Percentiles rank a stretch among this genome's conserved stretches.
phyloP scores from a whole-genome alignment of 2,329 filamentous ascomycete genomes.

The Atkinsonella texensis region DNA sequence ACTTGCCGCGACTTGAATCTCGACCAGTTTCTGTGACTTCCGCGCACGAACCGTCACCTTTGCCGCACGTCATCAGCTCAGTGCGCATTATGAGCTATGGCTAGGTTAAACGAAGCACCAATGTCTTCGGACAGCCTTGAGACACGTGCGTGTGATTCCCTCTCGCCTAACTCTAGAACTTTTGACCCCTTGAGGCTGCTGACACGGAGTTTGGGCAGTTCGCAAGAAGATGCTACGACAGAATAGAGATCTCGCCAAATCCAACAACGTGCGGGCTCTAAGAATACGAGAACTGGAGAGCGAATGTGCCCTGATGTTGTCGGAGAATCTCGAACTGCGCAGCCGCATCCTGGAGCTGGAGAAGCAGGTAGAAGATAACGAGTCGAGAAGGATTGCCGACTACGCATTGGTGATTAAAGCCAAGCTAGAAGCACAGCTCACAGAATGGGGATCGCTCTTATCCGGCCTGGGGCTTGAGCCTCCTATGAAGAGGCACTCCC shows the following conservation, averaged over 20 bases:
- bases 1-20: neutral
- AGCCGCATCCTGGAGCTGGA: constrained; percentile 59
- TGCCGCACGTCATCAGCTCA: constrained; percentile 7
- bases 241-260: constrained; percentile 71
- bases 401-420: constrained; percentile 58
- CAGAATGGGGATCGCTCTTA: constrained; percentile 57
- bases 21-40: neutral
- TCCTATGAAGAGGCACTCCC: constrained; percentile 35
- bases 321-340: constrained; percentile 67
- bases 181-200: neutral
- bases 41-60: neutral
- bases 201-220: constrained; percentile 35
- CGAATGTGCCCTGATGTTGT: constrained; percentile 60
- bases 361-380: constrained; percentile 51
- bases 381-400: constrained; percentile 46
- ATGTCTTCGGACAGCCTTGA: constrained; percentile 59
- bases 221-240: constrained; percentile 70
- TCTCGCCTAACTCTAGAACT: neutral
- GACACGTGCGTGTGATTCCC: constrained; percentile 42
- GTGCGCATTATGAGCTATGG: constrained; percentile 45
- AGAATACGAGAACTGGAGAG: constrained; percentile 67
- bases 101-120: constrained; percentile 66
- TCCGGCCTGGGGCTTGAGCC: constrained; percentile 52
- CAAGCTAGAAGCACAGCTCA: constrained; percentile 59
- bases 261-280: constrained; percentile 65